These are phyloP conservation scores for Alloteropsis semialata DNA, from an alignment of 176 grass and related monocot species.

Conservation along the genomic window DNA sequence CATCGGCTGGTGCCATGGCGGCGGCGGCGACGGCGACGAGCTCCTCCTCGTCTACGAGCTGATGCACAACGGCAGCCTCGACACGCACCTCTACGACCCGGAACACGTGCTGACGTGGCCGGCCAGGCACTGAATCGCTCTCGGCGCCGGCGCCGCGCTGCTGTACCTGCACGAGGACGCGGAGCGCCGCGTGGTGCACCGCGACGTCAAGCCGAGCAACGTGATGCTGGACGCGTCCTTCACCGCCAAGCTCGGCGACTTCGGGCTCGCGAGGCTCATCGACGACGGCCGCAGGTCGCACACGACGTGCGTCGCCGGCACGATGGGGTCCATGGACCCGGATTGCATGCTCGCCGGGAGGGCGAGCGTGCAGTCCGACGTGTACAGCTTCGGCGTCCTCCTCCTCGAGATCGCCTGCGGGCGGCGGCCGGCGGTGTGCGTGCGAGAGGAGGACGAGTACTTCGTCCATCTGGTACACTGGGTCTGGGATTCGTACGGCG, in stretches of 20 bases:
- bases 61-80: slow-evolving; percentile 62
- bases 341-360: background rate
- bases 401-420: slow-evolving; percentile 37
- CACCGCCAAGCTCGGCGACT: slow-evolving; percentile 34
- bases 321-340: background rate
- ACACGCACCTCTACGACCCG: slow-evolving; percentile 26
- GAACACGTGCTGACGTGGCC: slow-evolving; percentile 22
- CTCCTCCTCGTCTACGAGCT: slow-evolving; percentile 44
- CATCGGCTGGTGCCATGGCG: slow-evolving; percentile 45
- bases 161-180: slow-evolving; percentile 20
- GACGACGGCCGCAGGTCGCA: background rate
- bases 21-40: background rate
- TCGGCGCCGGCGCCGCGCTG: slow-evolving; percentile 7
- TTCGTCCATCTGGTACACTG: background rate
- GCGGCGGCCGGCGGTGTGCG: background rate
- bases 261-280: slow-evolving; percentile 9
- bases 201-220: slow-evolving; percentile 44
- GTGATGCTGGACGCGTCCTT: slow-evolving; percentile 16
- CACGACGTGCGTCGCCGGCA: background rate
- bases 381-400: slow-evolving; percentile 53
- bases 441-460: rapidly evolving
- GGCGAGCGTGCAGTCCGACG: background rate
- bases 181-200: slow-evolving; percentile 7
- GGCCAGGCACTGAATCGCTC: background rate
- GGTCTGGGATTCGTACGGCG: slow-evolving; percentile 14